A percentile compares a stretch with the other conserved stretches of the same genome.
Conservation (phyloP, 179 eudicot genomes). For the Drosera spatulata region DNA sequence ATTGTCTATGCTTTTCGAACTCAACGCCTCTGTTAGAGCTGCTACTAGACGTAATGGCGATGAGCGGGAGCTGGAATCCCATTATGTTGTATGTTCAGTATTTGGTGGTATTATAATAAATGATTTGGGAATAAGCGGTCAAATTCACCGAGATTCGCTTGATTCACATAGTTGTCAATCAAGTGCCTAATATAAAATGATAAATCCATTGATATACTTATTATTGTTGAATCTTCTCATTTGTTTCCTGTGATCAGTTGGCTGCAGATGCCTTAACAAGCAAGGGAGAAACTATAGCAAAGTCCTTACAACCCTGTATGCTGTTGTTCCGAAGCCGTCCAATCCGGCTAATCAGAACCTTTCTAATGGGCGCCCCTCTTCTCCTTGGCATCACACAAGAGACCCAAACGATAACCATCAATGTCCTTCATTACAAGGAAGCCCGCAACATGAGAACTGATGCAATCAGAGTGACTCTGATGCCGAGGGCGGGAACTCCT, state of each 20-base stretch:
- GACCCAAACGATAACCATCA: conserved; percentile 37
- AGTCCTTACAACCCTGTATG: conserved; percentile 70
- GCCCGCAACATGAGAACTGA: conserved; percentile 22
- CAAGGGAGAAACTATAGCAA: conserved; percentile 25
- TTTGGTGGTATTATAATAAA: too few relatives aligned
- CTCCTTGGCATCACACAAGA: conserved; percentile 47
- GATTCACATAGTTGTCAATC: too few relatives aligned
- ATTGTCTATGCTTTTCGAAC: too few relatives aligned
- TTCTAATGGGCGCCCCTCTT: conserved; percentile 40
- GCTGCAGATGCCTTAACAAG: conserved; percentile 43
- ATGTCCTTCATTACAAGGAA: conserved; percentile 54
- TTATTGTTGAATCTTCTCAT: background rate
- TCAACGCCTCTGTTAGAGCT: too few relatives aligned
- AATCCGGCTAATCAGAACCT: conserved; percentile 33
- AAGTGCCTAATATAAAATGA: too few relatives aligned
- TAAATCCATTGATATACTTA: too few relatives aligned
- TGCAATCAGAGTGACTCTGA: conserved; percentile 30
- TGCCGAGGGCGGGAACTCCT: conserved; percentile 45
- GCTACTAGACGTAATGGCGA: too few relatives aligned
- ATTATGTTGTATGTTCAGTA: too few relatives aligned
- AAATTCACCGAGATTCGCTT: too few relatives aligned
- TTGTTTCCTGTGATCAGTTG: conserved; percentile 23
- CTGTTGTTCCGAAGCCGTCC: conserved; percentile 50
- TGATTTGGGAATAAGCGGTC: too few relatives aligned
- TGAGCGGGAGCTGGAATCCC: too few relatives aligned